Conservation (phyloP, 345 rosid genomes). For the Melaleuca alternifolia region DNA sequence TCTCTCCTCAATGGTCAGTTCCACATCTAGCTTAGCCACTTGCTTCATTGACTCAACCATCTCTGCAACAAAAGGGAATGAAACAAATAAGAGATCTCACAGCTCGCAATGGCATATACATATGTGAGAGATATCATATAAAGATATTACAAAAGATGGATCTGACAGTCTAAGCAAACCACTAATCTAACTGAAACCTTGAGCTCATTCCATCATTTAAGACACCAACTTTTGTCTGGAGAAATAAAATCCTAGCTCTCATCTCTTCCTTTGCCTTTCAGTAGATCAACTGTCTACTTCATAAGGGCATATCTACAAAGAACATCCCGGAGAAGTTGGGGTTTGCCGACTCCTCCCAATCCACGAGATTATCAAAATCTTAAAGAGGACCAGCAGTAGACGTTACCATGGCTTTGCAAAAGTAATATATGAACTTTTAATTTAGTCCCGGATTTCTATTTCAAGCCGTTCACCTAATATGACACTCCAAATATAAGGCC, state of each 20-base stretch:
- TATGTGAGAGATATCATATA: neutral
- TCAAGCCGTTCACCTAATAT: neutral
- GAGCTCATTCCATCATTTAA: neutral
- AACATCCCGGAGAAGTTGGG: neutral
- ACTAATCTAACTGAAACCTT: neutral
- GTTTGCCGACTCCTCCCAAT: neutral
- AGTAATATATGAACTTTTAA: neutral
- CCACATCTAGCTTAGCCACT: constrained; percentile 59
- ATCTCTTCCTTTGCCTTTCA: neutral
- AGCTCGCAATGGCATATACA: neutral
- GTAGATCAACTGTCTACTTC: neutral
- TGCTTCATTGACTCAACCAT: constrained; percentile 86
- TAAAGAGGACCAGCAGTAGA: neutral
- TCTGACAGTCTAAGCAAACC: neutral
- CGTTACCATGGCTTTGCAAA: neutral
- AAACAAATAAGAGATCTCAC: neutral
- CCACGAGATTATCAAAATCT: neutral
- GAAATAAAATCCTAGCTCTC: neutral
- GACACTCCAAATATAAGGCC: neutral
- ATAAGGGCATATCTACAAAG: neutral
- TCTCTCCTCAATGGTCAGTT: constrained; percentile 75
- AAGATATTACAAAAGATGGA: neutral
- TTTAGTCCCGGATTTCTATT: too few species aligned
- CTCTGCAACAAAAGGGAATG: constrained; percentile 24
- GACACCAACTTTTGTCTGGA: neutral